Percentiles rank a stretch among this genome's conserved stretches.
These are phyloP conservation scores for Neurospora sp. DNA, from an alignment of 495 filamentous ascomycete genomes.

Conservation along the genomic window DNA sequence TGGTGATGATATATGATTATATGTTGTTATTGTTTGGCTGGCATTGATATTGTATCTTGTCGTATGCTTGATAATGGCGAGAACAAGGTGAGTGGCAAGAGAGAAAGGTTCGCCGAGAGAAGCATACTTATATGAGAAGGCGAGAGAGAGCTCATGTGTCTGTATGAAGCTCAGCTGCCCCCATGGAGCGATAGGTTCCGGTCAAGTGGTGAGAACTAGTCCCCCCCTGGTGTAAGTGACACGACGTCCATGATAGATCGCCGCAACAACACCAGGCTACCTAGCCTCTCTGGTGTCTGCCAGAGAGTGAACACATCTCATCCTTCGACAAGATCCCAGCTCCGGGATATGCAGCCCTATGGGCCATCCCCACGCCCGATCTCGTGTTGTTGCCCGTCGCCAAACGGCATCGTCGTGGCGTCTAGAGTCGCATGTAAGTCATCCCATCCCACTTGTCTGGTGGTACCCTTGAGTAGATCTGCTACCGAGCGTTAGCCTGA, in stretches of 20 bases:
- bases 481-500: neutral
- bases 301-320: neutral
- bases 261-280: neutral
- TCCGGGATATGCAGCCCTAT: neutral
- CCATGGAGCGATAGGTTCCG: neutral
- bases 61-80: neutral
- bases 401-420: neutral
- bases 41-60: neutral
- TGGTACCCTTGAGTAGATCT: neutral
- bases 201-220: neutral
- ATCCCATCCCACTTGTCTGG: neutral
- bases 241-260: neutral
- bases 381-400: neutral
- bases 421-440: neutral
- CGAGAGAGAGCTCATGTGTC: neutral
- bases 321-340: neutral
- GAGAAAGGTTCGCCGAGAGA: neutral
- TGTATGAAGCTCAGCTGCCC: neutral
- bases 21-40: neutral
- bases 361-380: neutral
- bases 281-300: neutral
- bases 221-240: neutral
- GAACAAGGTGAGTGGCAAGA: neutral
- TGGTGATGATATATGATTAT: neutral
- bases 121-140: neutral